Percentiles rank a stretch among this genome's conserved stretches.
These are phyloP conservation scores for Aureobasidium sp. DNA, from an alignment of 2,329 filamentous ascomycete species.

Conservation along the genomic window DNA sequence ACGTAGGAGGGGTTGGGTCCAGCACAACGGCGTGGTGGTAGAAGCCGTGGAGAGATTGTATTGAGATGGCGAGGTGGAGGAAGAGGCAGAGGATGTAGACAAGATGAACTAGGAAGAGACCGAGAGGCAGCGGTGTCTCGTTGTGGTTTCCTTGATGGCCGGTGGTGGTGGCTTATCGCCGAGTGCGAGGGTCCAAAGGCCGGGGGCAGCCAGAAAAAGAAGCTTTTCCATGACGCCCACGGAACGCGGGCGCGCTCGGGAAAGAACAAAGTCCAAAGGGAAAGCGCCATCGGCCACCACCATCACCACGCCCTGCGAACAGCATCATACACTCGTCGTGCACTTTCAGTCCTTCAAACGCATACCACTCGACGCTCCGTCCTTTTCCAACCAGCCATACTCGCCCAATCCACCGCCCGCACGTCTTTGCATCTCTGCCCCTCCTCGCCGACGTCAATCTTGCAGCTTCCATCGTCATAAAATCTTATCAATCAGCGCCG, in stretches of 20 bases:
- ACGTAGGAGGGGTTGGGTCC: not conserved
- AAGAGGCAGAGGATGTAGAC: not conserved
- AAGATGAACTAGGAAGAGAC: not conserved
- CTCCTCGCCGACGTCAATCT: not conserved
- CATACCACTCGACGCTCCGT: not conserved
- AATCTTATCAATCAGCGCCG: conserved; percentile 1
- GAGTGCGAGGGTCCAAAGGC: not conserved
- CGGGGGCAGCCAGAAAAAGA: not conserved
- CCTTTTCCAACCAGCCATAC: not conserved
- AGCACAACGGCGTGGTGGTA: not conserved
- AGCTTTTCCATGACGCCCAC: not conserved
- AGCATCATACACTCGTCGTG: not conserved
- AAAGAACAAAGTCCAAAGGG: not conserved
- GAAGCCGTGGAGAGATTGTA: no score
- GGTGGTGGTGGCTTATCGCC: not conserved
- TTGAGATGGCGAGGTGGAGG: not conserved
- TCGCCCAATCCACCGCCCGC: not conserved
- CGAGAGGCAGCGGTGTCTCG: not conserved
- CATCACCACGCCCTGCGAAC: not conserved
- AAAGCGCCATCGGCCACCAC: not conserved
- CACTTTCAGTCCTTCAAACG: not conserved
- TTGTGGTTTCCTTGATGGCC: not conserved
- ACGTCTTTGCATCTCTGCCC: not conserved
- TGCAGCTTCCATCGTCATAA: not conserved
- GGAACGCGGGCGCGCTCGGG: not conserved